Evolutionary conservation across 2,329 filamentous ascomycete species (phyloP), one percentile per base, ranked within the genome.

Genomic region (Raffaelea albimanens): DNA sequence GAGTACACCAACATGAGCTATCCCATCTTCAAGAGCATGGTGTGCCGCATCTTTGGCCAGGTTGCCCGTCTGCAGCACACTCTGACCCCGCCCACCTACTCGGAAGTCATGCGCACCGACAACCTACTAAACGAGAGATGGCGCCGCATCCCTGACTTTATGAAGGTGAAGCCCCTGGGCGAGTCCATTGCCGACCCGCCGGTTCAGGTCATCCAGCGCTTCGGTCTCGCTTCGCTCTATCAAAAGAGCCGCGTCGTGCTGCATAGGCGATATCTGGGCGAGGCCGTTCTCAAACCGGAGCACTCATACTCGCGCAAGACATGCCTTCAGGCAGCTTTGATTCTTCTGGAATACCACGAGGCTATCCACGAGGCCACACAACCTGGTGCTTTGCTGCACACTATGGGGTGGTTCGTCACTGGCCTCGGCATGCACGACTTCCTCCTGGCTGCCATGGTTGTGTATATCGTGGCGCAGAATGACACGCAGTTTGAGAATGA

Each of bases 1-100:
- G 79, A 85, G 52, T 73, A 78, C 45, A 85, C 82, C 0, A 65
- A 71, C 3, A 68, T 78, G 61, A 72, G 71, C 18, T 80, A 80
- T 48, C 66, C 72, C 2, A 72, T 77, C 38, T 64, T 66, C 53
- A 80, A 80, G 59, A 67, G 68, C 14, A 59, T 58, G 39, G 59
- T 80, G 3, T 66, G 69, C 47, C 61, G 64, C 9, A 65, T 71
- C 1, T 77, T 78, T 54, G 69, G 67, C 4, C 64, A 70, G 31
- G 71, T 79, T 18, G 73, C 70, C 2, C 62, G 64, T 4, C 66
- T 75, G 47, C 68, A 73, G 2, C 74, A 80, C 56, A 60, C 68
- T 0, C 60, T 80, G 20, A 63, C 62, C 1, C 59, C 67, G 14
- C 73, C 74, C 21, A 61, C 60, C 2, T 76, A 79, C 54, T 56